These are phyloP conservation scores for Xylariaceae sp. DNA, from an alignment of 2,329 filamentous ascomycete species.

Conservation along the genomic window DNA sequence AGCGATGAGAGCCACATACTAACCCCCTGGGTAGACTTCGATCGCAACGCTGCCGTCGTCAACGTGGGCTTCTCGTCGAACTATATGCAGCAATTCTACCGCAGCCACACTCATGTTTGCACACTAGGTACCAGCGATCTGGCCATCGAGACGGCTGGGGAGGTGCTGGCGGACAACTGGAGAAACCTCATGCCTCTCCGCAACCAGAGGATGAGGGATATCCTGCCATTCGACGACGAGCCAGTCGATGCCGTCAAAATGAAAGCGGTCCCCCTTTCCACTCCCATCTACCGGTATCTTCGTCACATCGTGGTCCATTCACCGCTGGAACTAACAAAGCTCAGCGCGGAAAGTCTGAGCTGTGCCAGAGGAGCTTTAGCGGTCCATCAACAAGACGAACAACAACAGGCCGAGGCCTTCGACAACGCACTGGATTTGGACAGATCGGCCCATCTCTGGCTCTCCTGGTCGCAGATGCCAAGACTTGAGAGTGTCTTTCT, in stretches of 20 bases:
- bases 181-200: slow-evolving; percentile 18
- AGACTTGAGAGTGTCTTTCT: slow-evolving; percentile 24
- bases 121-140: slow-evolving; percentile 10
- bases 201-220: slow-evolving; percentile 1
- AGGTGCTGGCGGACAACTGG: neutral
- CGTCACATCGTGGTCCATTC: slow-evolving; percentile 24
- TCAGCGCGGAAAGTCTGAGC: slow-evolving; percentile 7
- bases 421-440: slow-evolving; percentile 20
- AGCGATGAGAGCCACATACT: slow-evolving; percentile 19
- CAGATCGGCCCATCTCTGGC: slow-evolving; percentile 21
- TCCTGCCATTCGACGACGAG: slow-evolving; percentile 28
- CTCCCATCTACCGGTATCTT: slow-evolving; percentile 16
- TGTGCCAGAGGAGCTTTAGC: neutral
- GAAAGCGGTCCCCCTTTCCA: neutral
- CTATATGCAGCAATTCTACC: slow-evolving; percentile 11
- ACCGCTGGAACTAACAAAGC: slow-evolving; percentile 16
- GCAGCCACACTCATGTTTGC: slow-evolving; percentile 23
- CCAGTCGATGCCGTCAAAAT: neutral
- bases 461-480: slow-evolving; percentile 27
- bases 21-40: slow-evolving; percentile 16
- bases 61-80: slow-evolving; percentile 15
- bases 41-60: slow-evolving; percentile 10
- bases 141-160: neutral
- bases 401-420: slow-evolving; percentile 7
- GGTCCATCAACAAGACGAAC: neutral